A percentile compares a stretch with the other conserved stretches of the same genome.
These are phyloP conservation scores for Melastoma candidum DNA, from an alignment of 441 rosid species.

Conservation along the genomic window DNA sequence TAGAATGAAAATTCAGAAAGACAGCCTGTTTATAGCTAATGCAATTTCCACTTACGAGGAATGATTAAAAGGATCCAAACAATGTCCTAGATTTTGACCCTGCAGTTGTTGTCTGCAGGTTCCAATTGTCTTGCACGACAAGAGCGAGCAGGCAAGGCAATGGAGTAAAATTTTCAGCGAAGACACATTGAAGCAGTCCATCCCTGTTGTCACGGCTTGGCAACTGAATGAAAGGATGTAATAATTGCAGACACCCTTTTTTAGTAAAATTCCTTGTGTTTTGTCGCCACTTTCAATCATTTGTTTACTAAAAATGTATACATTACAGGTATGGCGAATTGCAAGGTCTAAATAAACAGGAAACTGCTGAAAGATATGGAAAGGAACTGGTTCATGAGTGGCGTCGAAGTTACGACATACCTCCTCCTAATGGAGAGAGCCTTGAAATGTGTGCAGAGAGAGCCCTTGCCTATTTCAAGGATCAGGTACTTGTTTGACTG, in stretches of 20 bases:
- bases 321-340: constrained; percentile 77
- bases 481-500: constrained; percentile 33
- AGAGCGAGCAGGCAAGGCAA: constrained; percentile 63
- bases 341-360: constrained; percentile 92
- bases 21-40: neutral
- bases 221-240: constrained; percentile 98
- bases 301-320: constrained; percentile 1
- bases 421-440: constrained; percentile 96
- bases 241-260: constrained; percentile 5
- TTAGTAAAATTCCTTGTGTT: neutral
- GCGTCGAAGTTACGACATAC: constrained; percentile 93
- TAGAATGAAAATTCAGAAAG: neutral
- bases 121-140: constrained; percentile 66
- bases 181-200: constrained; percentile 68
- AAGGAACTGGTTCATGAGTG: constrained; percentile 90
- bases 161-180: constrained; percentile 90
- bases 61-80: neutral
- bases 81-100: neutral
- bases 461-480: constrained; percentile 89
- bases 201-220: constrained; percentile 86
- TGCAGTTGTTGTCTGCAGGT: constrained; percentile 37
- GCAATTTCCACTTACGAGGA: neutral
- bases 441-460: constrained; percentile 96
- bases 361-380: constrained; percentile 89
- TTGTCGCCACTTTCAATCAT: neutral